Percentiles rank a stretch among this genome's conserved stretches.
phyloP scores from a whole-genome alignment of 2,329 filamentous ascomycete species.

The Trichoderma sp. region DNA sequence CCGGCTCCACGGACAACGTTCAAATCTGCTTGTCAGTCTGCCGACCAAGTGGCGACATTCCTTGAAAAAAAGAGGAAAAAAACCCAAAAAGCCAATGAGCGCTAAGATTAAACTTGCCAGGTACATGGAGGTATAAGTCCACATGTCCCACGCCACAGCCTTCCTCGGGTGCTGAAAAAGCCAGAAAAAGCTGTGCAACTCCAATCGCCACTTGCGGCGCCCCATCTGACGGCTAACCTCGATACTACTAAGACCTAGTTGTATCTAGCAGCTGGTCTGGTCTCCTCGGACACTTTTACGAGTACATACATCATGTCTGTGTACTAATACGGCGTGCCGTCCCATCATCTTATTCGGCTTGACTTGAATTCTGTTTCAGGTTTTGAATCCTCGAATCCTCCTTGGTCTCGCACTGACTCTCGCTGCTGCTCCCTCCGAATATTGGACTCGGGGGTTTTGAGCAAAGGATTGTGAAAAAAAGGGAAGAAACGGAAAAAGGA shows the following conservation, averaged over 20 bases:
- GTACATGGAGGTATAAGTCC: background rate
- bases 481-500: background rate
- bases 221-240: background rate
- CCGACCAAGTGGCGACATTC: conserved; percentile 15
- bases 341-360: background rate
- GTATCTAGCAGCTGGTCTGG: background rate
- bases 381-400: background rate
- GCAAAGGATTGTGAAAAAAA: background rate
- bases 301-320: background rate
- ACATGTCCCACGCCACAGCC: conserved; percentile 2
- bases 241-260: background rate
- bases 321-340: background rate
- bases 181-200: background rate
- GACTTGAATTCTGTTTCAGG: background rate
- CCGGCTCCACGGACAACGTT: background rate
- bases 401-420: conserved; percentile 1
- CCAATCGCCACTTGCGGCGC: background rate
- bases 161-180: background rate
- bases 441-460: background rate
- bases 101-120: background rate
- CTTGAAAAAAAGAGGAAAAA: background rate
- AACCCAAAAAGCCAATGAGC: background rate
- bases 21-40: background rate
- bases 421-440: background rate
- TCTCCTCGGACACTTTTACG: background rate